Conservation (phyloP, 2,329 filamentous ascomycete species). For the Bipolaris sorokiniana region DNA sequence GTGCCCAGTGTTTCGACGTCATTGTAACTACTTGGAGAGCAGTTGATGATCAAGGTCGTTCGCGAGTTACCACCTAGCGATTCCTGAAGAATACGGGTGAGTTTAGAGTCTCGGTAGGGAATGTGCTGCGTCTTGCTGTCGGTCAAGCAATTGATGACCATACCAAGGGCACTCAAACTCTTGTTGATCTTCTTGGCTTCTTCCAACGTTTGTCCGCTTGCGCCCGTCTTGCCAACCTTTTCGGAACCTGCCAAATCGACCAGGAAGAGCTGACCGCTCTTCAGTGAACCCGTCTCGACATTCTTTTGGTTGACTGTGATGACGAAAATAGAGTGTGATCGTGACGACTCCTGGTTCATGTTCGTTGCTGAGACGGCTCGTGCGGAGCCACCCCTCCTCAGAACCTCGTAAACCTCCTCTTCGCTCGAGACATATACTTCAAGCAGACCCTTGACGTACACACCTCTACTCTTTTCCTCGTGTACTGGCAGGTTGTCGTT, state of each 20-base stretch:
- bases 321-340: slow-evolving; percentile 97
- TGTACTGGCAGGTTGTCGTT: slow-evolving; percentile 98
- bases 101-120: slow-evolving; percentile 96
- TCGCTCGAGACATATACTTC: slow-evolving; percentile 97
- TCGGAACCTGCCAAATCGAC: slow-evolving; percentile 98
- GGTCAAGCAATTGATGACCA: slow-evolving; percentile 98
- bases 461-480: slow-evolving; percentile 93
- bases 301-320: slow-evolving; percentile 98
- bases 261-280: slow-evolving; percentile 95
- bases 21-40: slow-evolving; percentile 98
- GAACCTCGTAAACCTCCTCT: slow-evolving; percentile 94
- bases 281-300: slow-evolving; percentile 91
- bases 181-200: slow-evolving; percentile 99
- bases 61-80: slow-evolving; percentile 96
- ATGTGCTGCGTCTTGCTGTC: slow-evolving; percentile 97
- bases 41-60: slow-evolving; percentile 98
- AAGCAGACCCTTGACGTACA: slow-evolving; percentile 93
- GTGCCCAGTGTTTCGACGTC: slow-evolving; percentile 93
- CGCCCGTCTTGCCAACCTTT: slow-evolving; percentile 98
- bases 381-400: slow-evolving; percentile 88
- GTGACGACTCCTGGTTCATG: slow-evolving; percentile 98
- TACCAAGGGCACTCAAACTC: slow-evolving; percentile 94
- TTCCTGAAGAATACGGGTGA: slow-evolving; percentile 96
- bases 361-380: slow-evolving; percentile 95
- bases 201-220: slow-evolving; percentile 94